Base-by-base conservation (phyloP, 192 early-diverging fungal species). In the Phycomyces nitens region DNA sequence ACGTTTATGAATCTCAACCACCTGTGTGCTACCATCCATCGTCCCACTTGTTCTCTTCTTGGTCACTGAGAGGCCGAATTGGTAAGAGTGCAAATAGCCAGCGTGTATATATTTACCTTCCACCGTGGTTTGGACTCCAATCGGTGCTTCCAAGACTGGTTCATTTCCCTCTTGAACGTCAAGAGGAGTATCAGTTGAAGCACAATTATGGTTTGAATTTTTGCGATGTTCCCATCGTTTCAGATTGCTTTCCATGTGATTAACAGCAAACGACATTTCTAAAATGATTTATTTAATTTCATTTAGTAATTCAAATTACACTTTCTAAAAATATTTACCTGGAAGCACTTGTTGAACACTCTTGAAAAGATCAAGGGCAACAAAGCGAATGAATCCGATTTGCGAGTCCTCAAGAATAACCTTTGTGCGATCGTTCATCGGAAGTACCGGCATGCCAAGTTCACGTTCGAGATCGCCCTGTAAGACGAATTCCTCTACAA, bases 381-480 rank as follows among this genome's bases (percentile, higher is more conserved):
- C 74, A 16, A 66, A 71, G 29, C 78, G 67, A 49, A 85, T 85
- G 39, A 85, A 85, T 2, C 71, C 71, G 24, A 82, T 68, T 41
- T 85, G 83, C 39, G 68, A 75, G 15, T 82, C 83, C 60, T 72
- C 68, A 51, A 73, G 60, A 20, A 69, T 58, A n/a, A 81, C 58
- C 24, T 78, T 79, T 50, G 70, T 64, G 11, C 73, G 71, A 41
- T 85, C 83, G 44, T 82, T 82, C 9, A 74, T 73, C 11, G 79
- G 77, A 24, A 53, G 61, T 9, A 79, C 72, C 20, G 85, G 80
- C 65, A 88, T 74, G 2, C 85, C 84, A 52, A 92, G 69, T 41
- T 85, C 81, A 70, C 81, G 82, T 66, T 92, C 90, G 44, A 92
- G 78, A 62, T 92, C 86, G 1, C 85, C 85, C 65, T 90, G 88